These are phyloP conservation scores for Clohesyomyces aquaticus DNA, from an alignment of 495 filamentous ascomycete species.

Conservation along the genomic window DNA sequence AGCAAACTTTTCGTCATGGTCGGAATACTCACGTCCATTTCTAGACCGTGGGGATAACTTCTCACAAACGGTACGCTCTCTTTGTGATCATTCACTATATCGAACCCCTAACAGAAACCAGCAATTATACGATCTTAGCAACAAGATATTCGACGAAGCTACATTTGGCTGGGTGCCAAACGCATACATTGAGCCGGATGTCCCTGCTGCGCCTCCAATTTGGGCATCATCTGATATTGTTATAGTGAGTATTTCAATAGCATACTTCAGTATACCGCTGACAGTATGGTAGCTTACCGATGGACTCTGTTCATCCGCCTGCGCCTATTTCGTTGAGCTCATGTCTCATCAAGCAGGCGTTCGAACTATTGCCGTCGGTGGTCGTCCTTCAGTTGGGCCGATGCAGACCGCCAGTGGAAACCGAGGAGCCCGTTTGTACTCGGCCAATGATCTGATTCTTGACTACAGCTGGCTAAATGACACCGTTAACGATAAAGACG, in stretches of 20 bases:
- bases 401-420: slow-evolving; percentile 31
- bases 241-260: background rate
- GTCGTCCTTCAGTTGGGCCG: slow-evolving; percentile 43
- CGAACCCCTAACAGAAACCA: too few species aligned
- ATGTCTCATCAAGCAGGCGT: slow-evolving; percentile 57
- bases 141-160: too few species aligned
- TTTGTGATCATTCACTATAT: too few species aligned
- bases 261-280: background rate
- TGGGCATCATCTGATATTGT: too few species aligned
- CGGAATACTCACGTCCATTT: too few species aligned
- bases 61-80: too few species aligned
- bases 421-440: slow-evolving; percentile 23
- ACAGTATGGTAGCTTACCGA: slow-evolving; percentile 48
- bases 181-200: too few species aligned
- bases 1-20: too few species aligned
- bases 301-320: slow-evolving; percentile 53
- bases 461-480: slow-evolving; percentile 1
- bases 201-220: too few species aligned
- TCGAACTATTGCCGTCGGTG: slow-evolving; percentile 53
- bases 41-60: too few species aligned
- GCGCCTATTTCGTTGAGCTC: slow-evolving; percentile 54
- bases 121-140: too few species aligned
- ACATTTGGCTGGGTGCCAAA: too few species aligned
- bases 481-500: slow-evolving; percentile 1
- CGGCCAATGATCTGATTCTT: slow-evolving; percentile 5